Evolutionary conservation across 345 rosid genomes (phyloP), one percentile per base, ranked within the genome.

Genomic region (Ailanthus altissimus): DNA sequence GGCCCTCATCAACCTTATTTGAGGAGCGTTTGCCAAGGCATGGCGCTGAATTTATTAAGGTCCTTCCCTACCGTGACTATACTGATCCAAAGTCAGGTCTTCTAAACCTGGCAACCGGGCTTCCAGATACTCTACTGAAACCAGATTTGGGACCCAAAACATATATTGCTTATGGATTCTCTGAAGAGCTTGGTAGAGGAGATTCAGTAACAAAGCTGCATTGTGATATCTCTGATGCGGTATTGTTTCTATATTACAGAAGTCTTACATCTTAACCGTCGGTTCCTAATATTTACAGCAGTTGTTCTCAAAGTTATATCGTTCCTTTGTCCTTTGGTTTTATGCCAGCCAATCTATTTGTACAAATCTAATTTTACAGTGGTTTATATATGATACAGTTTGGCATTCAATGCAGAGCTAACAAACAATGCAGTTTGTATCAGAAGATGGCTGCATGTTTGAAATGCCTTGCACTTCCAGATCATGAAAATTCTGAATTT

Each of bases 121-220:
- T 89, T 75, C 92, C 92, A 25, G 73, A 49, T 66, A 11, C 72
- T 23, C 21, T 72, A n/a, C 59, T 89, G 83, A 87, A 82, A 75
- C 92, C 90, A 25, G 92, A 89, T 57, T 62, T 89, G 88, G 92
- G 92, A 51, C 90, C 92, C 15, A 89, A 89, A 81, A 84, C 87
- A 25, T 89, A 86, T 78, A 87, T 89, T 26, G 92, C 89, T 5
- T 87, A 89, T 77, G 89, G 89, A 23, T 60, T 72, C 76, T 45
- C 56, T 12, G 65, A 78, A 71, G 89, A 87, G 79, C 92, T 87
- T 72, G 90, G 89, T 13, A 72, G 89, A 53, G 92, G 87, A 25
- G 89, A 87, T 81, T 87, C 89, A 13, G 89, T 84, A 64, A 87
- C 88, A 16, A 87, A 89, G 60, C 87, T 89, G 26, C 88, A 85